Evolutionary conservation across 2,329 filamentous ascomycete genomes (phyloP).

Genomic region (Fusarium pseudoanthophilum): DNA sequence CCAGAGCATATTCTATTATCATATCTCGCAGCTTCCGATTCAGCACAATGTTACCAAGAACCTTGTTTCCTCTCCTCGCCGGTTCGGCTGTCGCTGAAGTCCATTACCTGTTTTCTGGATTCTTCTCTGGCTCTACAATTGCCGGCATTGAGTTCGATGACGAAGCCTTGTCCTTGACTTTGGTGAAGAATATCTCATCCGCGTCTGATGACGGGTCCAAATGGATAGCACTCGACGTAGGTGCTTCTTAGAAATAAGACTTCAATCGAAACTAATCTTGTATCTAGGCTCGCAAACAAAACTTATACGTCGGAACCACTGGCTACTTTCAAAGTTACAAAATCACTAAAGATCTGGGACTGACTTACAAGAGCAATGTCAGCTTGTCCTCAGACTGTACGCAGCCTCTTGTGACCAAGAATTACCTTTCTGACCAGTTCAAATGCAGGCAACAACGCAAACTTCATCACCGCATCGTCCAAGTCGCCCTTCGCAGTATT

Average conservation of each 20-base stretch:
- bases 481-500: neutral
- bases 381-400: neutral
- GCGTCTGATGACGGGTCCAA: neutral
- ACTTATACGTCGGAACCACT: neutral
- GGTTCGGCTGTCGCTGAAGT: neutral
- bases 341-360: rapidly evolving
- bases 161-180: rapidly evolving
- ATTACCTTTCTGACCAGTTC: neutral
- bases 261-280: no score
- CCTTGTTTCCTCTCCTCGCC: neutral
- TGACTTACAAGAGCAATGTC: neutral
- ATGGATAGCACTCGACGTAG: neutral
- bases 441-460: neutral
- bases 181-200: neutral
- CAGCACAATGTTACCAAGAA: neutral
- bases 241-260: no score
- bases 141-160: neutral
- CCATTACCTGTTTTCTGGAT: neutral
- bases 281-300: neutral
- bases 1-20: rapidly evolving
- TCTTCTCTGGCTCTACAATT: rapidly evolving
- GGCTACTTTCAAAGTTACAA: neutral
- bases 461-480: neutral
- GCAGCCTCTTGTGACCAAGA: rapidly evolving
- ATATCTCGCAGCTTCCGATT: neutral